Percentiles rank a stretch among this genome's conserved stretches.
These are phyloP conservation scores for Aspergillus fructus DNA, from an alignment of 2,329 filamentous ascomycete species.

Conservation along the genomic window DNA sequence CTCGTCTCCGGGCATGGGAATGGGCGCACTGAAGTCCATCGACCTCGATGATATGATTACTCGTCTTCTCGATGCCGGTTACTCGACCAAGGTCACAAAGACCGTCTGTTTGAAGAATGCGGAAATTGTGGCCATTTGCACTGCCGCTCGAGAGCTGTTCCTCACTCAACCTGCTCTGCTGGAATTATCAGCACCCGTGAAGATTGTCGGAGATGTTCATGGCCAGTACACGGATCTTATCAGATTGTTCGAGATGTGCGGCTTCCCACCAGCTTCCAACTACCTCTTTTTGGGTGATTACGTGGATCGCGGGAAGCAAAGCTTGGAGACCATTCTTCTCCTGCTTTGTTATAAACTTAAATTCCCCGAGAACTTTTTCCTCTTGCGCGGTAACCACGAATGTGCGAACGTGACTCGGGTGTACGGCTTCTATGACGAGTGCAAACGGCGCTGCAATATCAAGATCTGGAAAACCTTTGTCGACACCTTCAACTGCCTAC, in stretches of 20 bases:
- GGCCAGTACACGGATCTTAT: slow-evolving; percentile 96
- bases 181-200: slow-evolving; percentile 91
- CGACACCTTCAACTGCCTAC: slow-evolving; percentile 92
- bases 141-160: slow-evolving; percentile 82
- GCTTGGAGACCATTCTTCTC: slow-evolving; percentile 88
- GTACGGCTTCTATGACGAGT: slow-evolving; percentile 98
- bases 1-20: slow-evolving; percentile 66
- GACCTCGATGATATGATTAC: slow-evolving; percentile 98
- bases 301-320: slow-evolving; percentile 94
- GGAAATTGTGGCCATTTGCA: slow-evolving; percentile 91
- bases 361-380: slow-evolving; percentile 95
- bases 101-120: slow-evolving; percentile 96
- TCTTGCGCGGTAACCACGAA: slow-evolving; percentile 92
- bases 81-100: slow-evolving; percentile 96
- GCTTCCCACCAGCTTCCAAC: slow-evolving; percentile 87
- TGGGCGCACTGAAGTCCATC: slow-evolving; percentile 86
- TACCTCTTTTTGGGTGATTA: slow-evolving; percentile 95
- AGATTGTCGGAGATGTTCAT: slow-evolving; percentile 96
- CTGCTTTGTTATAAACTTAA: slow-evolving; percentile 96
- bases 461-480: slow-evolving; percentile 99
- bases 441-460: slow-evolving; percentile 92
- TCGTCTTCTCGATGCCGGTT: slow-evolving; percentile 87
- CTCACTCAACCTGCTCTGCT: slow-evolving; percentile 87
- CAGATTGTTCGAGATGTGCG: slow-evolving; percentile 97
- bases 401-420: slow-evolving; percentile 94